Percentiles rank a stretch among this genome's conserved stretches.
Conservation (phyloP, 352 stramenopile species). For the Phytophthora hibernalis region DNA sequence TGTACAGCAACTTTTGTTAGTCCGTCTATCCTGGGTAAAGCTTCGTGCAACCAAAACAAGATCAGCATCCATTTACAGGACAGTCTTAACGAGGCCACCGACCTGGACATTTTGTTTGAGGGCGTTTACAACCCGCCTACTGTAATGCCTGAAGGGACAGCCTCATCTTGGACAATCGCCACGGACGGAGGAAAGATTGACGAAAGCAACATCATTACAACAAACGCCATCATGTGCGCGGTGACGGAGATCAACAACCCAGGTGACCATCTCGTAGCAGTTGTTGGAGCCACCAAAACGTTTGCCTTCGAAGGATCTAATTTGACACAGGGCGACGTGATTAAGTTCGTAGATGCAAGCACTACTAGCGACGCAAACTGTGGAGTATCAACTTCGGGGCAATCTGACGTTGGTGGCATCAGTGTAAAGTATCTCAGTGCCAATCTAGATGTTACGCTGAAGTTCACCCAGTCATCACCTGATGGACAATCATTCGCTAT, state of each 20-base stretch:
- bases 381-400: slow-evolving; percentile 37
- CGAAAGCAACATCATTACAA: slow-evolving; percentile 39
- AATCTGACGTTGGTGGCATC: slow-evolving; percentile 63
- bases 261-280: slow-evolving; percentile 56
- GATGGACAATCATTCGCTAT: slow-evolving; percentile 50
- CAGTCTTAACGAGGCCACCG: slow-evolving; percentile 41
- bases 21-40: slow-evolving; percentile 36
- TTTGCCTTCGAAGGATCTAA: slow-evolving; percentile 59
- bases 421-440: slow-evolving; percentile 34
- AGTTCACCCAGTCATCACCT: slow-evolving; percentile 56
- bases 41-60: slow-evolving; percentile 42
- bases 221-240: slow-evolving; percentile 42
- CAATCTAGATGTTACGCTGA: slow-evolving; percentile 32
- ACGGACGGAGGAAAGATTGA: slow-evolving; percentile 60
- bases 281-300: slow-evolving; percentile 54
- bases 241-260: slow-evolving; percentile 48
- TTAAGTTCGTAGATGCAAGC: slow-evolving; percentile 73
- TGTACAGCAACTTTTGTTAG: slow-evolving; percentile 47
- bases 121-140: slow-evolving; percentile 55
- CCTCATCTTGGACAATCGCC: slow-evolving; percentile 35
- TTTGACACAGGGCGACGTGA: slow-evolving; percentile 45
- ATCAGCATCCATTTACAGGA: slow-evolving; percentile 49
- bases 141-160: slow-evolving; percentile 39
- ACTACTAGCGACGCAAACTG: slow-evolving; percentile 69
- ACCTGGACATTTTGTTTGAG: slow-evolving; percentile 46